These are phyloP conservation scores for Phytophthora vignae DNA, from an alignment of 352 stramenopile species.

Conservation along the genomic window DNA sequence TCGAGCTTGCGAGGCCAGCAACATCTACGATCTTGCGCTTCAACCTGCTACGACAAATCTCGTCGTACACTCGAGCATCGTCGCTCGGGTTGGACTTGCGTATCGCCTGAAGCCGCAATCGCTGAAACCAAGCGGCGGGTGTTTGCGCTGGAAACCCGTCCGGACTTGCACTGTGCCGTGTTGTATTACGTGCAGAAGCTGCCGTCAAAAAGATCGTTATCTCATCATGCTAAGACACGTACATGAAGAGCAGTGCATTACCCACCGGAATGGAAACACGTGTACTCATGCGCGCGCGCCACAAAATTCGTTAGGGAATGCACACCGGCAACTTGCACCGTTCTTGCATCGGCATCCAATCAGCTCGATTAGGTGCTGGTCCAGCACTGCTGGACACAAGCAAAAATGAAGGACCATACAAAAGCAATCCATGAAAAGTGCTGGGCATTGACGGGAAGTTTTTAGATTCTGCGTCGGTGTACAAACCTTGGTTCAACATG, in stretches of 20 bases:
- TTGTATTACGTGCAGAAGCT: too few species aligned
- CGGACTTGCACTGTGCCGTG: not conserved
- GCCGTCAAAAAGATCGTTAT: too few species aligned
- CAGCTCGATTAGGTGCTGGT: conserved; percentile 31
- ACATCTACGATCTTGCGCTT: conserved; percentile 35
- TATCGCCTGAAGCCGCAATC: conserved; percentile 22
- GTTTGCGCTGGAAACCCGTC: not conserved
- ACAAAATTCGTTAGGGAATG: not conserved
- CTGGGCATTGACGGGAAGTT: too few species aligned
- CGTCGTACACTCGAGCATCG: conserved; percentile 15
- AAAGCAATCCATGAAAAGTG: too few species aligned
- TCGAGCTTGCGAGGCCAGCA: not conserved
- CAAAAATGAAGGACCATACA: too few species aligned
- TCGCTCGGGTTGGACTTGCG: conserved; percentile 23
- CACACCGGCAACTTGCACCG: conserved; percentile 9
- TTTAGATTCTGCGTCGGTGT: too few species aligned
- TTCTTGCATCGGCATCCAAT: conserved; percentile 41
- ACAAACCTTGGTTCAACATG: too few species aligned
- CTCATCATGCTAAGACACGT: too few species aligned
- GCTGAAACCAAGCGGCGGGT: conserved; percentile 20
- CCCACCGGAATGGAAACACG: conserved; percentile 21
- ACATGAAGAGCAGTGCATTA: not conserved
- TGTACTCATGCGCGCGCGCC: not conserved
- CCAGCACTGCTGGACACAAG: too few species aligned
- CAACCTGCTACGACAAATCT: conserved; percentile 40